Evolutionary conservation across 2,329 filamentous ascomycete species (phyloP).

Genomic region (Aspergillus pseudoglaucus): DNA sequence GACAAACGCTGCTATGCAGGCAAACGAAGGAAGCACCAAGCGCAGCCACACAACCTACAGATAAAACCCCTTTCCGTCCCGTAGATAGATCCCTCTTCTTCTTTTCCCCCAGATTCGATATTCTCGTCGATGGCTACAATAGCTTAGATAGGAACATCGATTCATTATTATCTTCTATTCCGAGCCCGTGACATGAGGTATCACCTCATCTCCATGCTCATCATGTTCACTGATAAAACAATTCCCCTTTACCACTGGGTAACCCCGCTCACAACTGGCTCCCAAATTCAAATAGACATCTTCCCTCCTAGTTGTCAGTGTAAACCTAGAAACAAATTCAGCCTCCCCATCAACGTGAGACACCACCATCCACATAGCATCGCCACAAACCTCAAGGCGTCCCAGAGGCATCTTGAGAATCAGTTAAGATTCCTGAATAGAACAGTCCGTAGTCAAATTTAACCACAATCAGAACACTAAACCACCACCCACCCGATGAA

Average conservation of each 20-base stretch:
- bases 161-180: too few relatives aligned
- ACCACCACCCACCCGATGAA: neutral
- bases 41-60: too few relatives aligned
- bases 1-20: too few relatives aligned
- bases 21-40: too few relatives aligned
- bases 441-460: neutral
- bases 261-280: neutral
- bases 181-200: too few relatives aligned
- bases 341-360: neutral
- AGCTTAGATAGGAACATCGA: too few relatives aligned
- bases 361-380: neutral
- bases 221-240: neutral
- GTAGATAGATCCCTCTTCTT: too few relatives aligned
- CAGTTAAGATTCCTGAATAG: neutral
- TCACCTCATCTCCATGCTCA: neutral
- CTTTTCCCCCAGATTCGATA: too few relatives aligned
- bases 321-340: neutral
- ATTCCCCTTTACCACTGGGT: neutral
- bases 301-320: neutral
- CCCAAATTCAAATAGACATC: neutral
- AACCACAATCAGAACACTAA: neutral
- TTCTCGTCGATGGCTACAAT: too few relatives aligned
- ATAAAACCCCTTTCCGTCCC: too few relatives aligned
- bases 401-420: neutral
- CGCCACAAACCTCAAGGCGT: neutral